Conservation (phyloP, 2,329 filamentous ascomycete genomes). For the Talaromyces marneffei region DNA sequence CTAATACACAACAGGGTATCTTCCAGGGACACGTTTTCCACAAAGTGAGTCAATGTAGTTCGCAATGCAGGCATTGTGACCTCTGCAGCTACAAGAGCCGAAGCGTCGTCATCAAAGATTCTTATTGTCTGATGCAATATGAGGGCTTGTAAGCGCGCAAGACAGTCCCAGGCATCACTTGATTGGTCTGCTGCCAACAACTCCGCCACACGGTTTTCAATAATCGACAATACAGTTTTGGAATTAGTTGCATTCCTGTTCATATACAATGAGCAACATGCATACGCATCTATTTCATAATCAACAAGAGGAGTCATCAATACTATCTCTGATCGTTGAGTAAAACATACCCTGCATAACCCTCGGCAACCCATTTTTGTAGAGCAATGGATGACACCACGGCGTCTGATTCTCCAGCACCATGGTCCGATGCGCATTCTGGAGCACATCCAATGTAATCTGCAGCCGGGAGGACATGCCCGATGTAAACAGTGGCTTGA, state of each 20-base stretch:
- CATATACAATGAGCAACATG: constrained; percentile 50
- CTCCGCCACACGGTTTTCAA: constrained; percentile 42
- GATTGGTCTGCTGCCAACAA: constrained; percentile 35
- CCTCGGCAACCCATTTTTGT: constrained; percentile 47
- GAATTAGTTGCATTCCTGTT: constrained; percentile 47
- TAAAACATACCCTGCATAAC: constrained; percentile 44
- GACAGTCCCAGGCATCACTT: constrained; percentile 22
- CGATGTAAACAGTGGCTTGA: constrained; percentile 15
- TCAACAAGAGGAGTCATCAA: background rate
- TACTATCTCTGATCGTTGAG: background rate
- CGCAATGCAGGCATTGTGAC: constrained; percentile 24
- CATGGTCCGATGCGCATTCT: constrained; percentile 41
- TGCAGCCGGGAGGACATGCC: constrained; percentile 22
- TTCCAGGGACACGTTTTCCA: constrained; percentile 19
- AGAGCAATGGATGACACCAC: constrained; percentile 51
- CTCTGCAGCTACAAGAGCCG: constrained; percentile 37
- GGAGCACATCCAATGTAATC: constrained; percentile 43
- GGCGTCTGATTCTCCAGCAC: constrained; percentile 46
- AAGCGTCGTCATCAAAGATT: constrained; percentile 49
- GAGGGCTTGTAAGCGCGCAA: constrained; percentile 46
- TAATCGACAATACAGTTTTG: constrained; percentile 45
- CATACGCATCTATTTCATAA: constrained; percentile 42
- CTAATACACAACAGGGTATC: constrained; percentile 12
- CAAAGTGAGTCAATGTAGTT: constrained; percentile 19
- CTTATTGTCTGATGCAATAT: constrained; percentile 48